Evolutionary conservation across 2,329 filamentous ascomycete genomes (phyloP).

Genomic region (Hypoxylon sp.): DNA sequence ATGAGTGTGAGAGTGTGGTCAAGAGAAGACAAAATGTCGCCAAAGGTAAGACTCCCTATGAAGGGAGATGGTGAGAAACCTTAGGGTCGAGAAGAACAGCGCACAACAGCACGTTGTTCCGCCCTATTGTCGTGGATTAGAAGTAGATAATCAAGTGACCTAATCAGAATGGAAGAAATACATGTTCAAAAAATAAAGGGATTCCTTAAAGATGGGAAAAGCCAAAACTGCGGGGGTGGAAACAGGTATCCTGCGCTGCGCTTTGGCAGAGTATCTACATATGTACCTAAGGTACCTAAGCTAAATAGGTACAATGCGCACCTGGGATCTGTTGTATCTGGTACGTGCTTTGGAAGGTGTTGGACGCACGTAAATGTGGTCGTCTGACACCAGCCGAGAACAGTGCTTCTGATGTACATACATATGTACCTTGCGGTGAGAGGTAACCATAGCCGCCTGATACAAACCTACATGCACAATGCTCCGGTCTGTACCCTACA

Average conservation of each 20-base stretch:
- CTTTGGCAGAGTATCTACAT: not conserved
- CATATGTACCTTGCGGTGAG: slow-evolving; percentile 21
- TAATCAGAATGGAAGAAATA: slow-evolving; percentile 1
- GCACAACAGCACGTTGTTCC: slow-evolving; percentile 8
- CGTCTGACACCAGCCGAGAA: slow-evolving; percentile 28
- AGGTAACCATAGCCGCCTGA: not conserved
- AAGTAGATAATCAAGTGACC: slow-evolving; percentile 2
- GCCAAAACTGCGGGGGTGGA: slow-evolving; percentile 36
- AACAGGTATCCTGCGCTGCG: not conserved
- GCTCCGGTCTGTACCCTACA: not conserved
- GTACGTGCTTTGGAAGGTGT: not conserved
- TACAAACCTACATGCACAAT: not conserved
- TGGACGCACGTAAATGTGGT: slow-evolving; percentile 6
- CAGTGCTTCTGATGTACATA: slow-evolving; percentile 4
- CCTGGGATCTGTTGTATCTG: not conserved
- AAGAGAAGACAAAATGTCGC: slow-evolving; percentile 4
- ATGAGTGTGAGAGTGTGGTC: slow-evolving; percentile 17
- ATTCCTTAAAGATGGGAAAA: slow-evolving; percentile 36
- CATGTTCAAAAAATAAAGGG: slow-evolving; percentile 17
- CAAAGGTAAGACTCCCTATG: not conserved
- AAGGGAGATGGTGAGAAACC: not conserved
- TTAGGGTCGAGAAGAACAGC: slow-evolving; percentile 7
- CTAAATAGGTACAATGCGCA: not conserved
- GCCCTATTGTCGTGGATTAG: not conserved
- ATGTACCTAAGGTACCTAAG: not conserved